A percentile compares a stretch with the other conserved stretches of the same genome.
These are phyloP conservation scores for Sordariomycetes sp. DNA, from an alignment of 2,329 filamentous ascomycete genomes.

Conservation along the genomic window DNA sequence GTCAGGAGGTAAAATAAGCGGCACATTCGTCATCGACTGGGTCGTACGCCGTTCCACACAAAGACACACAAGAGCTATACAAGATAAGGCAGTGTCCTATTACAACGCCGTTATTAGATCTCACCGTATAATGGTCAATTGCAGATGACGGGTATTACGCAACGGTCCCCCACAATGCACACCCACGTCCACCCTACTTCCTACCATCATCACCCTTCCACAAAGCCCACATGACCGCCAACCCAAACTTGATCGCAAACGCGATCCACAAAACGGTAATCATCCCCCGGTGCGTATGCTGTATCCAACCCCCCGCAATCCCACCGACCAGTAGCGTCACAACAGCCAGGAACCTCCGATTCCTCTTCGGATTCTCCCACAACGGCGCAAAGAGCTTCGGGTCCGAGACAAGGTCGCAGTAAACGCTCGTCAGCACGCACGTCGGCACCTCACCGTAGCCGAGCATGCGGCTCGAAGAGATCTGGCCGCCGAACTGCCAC, in stretches of 20 bases:
- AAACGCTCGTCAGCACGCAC: slow-evolving; percentile 39
- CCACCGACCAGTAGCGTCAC: slow-evolving; percentile 31
- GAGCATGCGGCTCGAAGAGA: slow-evolving; percentile 32
- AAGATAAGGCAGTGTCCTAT: too few relatives aligned
- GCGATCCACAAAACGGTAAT: slow-evolving; percentile 28
- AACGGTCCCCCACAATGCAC: too few relatives aligned
- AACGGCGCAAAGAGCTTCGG: slow-evolving; percentile 25
- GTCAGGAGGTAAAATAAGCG: too few relatives aligned
- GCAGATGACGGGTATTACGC: too few relatives aligned
- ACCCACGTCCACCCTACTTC: background rate
- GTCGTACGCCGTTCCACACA: too few relatives aligned
- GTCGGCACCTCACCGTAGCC: slow-evolving; percentile 40
- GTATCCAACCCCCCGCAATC: slow-evolving; percentile 33
- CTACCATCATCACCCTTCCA: slow-evolving; percentile 14
- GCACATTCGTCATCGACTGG: too few relatives aligned
- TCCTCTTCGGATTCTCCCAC: slow-evolving; percentile 32
- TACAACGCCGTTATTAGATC: too few relatives aligned
- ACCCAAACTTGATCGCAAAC: slow-evolving; percentile 27
- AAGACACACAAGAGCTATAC: too few relatives aligned
- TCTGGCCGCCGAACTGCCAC: slow-evolving; percentile 39
- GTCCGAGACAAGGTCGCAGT: slow-evolving; percentile 39
- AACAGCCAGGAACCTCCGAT: slow-evolving; percentile 29
- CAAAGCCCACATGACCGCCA: slow-evolving; percentile 20
- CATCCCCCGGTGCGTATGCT: slow-evolving; percentile 24
- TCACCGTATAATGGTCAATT: too few relatives aligned